Percentiles rank a stretch among this genome's conserved stretches.
phyloP scores from a whole-genome alignment of 129 eudicot genomes.

The Helianthus annuus region HanXRQr2.0-SUNRISE NC_035443.2:77459169-77459668 shows the following conservation, averaged over 20 bases:
- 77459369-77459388: neutral
- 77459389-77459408: constrained; percentile 23
- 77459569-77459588: too few species aligned
- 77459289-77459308: constrained; percentile 4
- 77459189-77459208: constrained; percentile 23
- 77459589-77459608: too few species aligned
- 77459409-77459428: constrained; percentile 5
- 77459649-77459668: too few species aligned
- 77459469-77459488: too few species aligned
- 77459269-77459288: constrained; percentile 1
- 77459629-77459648: too few species aligned
- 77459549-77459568: too few species aligned
- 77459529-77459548: too few species aligned
- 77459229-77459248: neutral
- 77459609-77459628: too few species aligned
- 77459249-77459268: neutral
- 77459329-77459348: constrained; percentile 18
- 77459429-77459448: neutral
- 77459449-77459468: too few species aligned
- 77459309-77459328: constrained; percentile 23
- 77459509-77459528: too few species aligned
- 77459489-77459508: too few species aligned
- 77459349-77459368: neutral
- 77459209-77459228: neutral
- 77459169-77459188: constrained; percentile 27